These are phyloP conservation scores for Penicillium concentricum DNA, from an alignment of 2,329 filamentous ascomycete species.

Conservation along the genomic window DNA sequence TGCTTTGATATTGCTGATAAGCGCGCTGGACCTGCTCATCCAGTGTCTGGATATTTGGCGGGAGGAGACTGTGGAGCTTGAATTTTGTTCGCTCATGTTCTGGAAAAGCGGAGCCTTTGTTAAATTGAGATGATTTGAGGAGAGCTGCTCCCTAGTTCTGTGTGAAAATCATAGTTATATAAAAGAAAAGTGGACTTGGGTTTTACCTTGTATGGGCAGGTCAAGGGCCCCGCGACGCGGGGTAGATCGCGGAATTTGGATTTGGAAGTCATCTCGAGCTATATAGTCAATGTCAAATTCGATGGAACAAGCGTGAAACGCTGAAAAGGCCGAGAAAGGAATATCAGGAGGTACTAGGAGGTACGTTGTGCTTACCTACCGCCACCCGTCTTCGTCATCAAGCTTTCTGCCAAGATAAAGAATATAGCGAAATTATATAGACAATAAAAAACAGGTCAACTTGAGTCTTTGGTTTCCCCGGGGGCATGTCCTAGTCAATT, in stretches of 20 bases:
- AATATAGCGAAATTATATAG: too few species aligned
- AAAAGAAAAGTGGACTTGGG: neutral
- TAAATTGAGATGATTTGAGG: constrained; percentile 67
- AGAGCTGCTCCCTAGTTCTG: constrained; percentile 37
- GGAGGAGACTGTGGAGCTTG: constrained; percentile 70
- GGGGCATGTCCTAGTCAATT: too few species aligned
- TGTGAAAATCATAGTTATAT: constrained; percentile 28
- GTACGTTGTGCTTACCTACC: too few species aligned
- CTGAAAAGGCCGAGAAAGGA: too few species aligned
- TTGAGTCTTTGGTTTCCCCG: too few species aligned
- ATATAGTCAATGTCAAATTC: too few species aligned
- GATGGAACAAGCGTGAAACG: too few species aligned
- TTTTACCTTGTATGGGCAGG: constrained; percentile 5
- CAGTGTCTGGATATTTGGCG: constrained; percentile 68
- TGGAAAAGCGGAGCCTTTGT: constrained; percentile 80
- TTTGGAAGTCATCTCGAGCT: neutral
- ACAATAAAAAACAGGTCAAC: too few species aligned
- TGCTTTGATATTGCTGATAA: constrained; percentile 72
- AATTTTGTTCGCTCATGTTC: constrained; percentile 67
- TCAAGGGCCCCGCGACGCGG: neutral
- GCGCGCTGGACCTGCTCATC: constrained; percentile 75
- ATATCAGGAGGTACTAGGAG: too few species aligned
- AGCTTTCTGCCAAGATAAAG: too few species aligned
- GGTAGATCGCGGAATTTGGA: constrained; percentile 9
- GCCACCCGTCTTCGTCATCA: too few species aligned